Conservation (phyloP, 495 filamentous ascomycete genomes). For the Neurospora intermedia region DNA sequence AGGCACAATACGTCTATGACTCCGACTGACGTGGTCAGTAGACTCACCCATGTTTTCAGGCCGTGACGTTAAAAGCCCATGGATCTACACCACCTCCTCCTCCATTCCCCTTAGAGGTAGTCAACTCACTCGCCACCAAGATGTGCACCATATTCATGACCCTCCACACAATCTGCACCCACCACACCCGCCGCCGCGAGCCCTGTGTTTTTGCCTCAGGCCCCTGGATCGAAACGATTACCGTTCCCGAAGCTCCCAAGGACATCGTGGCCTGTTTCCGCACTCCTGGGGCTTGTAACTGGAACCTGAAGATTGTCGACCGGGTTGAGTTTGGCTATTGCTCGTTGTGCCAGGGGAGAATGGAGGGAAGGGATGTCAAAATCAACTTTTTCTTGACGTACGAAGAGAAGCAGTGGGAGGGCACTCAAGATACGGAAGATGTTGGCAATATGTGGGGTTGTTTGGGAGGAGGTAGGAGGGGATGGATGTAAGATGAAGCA, state of each 20-base stretch:
- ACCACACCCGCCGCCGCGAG: neutral
- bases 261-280: neutral
- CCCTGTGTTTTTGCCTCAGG: neutral
- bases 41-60: too few relatives aligned
- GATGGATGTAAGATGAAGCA: neutral
- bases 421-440: neutral
- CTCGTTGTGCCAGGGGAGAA: neutral
- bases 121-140: neutral
- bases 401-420: neutral
- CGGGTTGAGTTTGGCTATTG: neutral
- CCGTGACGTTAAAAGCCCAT: too few relatives aligned
- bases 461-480: neutral
- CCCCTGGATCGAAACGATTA: neutral
- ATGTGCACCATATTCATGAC: neutral
- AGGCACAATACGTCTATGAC: too few relatives aligned
- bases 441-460: neutral
- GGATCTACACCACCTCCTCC: neutral
- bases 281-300: neutral
- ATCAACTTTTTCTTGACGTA: neutral
- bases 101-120: neutral
- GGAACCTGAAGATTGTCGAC: neutral
- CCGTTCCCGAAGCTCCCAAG: neutral
- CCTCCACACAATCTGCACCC: neutral
- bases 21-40: too few relatives aligned
- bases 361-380: neutral